Evolutionary conservation across 306 rosid species (phyloP), one percentile per base, ranked within the genome.

Genomic region (Neltuma alba): DNA sequence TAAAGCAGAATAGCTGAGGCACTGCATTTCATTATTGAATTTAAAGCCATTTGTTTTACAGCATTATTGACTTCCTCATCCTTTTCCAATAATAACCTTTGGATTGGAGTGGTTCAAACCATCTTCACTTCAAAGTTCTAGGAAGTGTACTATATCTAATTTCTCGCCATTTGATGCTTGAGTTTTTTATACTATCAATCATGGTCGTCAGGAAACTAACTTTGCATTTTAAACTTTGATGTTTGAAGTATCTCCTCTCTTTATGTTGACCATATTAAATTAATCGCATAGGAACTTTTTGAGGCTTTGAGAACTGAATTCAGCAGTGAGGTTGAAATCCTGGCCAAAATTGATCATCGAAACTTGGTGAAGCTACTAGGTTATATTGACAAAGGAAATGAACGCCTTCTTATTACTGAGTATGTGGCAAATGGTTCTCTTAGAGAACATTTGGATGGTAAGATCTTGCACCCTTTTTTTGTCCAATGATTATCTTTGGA

Each of bases 391-490:
- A 89, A 84, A 83, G 96, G 96, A 86, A 83, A 88, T 54, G 99
- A 96, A 80, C 93, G 98, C 70, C 85, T 96, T 76, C 88, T 96
- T 80, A 91, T 96, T 52, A 93, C 96, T 3, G 99, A 96, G 86
- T 91, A 84, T 87, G 96, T 96, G 69, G 79, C 90, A 75, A 96
- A 91, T 47, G 99, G 99, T 55, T 89, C 92, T 61, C 97, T 96
- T 65, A 86, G 99, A 82, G 99, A 93, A 90, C 98, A 96, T 82
- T 79, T 96, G 87, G 99, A 96, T 87, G 96, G 99, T 96, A 89
- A 90, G 89, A 41, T 76, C 80, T 77, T 70, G 47, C 70, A 25
- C 73, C 62, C 76, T 42, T 50, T 33, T 45, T 84, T 60, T 70
- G 30, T 54, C 31, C 36, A 47, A 72, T 78, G 54, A 37, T 69